These are phyloP conservation scores for Fagopyrum esculentum DNA, from an alignment of 148 eudicot genomes.

Conservation along the genomic window DNA sequence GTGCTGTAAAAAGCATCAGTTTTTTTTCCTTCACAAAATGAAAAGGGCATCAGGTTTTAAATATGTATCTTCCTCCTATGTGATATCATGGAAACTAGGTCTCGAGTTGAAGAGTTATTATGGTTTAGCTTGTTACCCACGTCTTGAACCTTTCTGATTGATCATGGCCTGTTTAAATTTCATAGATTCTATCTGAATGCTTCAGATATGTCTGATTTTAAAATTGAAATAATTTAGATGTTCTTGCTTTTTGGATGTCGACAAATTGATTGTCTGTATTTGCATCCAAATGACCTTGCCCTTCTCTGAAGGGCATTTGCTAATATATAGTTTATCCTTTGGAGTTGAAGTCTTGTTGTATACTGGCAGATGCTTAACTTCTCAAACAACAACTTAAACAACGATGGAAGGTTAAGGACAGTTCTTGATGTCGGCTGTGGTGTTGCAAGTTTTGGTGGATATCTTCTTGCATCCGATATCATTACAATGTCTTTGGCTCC, in stretches of 20 bases:
- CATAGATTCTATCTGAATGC: too few relatives aligned
- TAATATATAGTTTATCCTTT: neutral
- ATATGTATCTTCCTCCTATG: neutral
- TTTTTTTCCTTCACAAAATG: neutral
- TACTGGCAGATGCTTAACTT: slow-evolving; percentile 90
- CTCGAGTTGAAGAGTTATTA: neutral
- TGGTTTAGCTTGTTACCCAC: neutral
- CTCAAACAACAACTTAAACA: slow-evolving; percentile 55
- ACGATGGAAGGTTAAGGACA: slow-evolving; percentile 73
- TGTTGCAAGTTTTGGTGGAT: slow-evolving; percentile 99
- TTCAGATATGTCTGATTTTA: too few relatives aligned
- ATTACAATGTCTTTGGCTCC: slow-evolving; percentile 94
- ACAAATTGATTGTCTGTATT: neutral
- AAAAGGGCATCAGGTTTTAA: neutral
- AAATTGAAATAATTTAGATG: too few relatives aligned
- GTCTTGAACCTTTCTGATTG: too few relatives aligned
- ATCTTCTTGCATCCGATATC: slow-evolving; percentile 83
- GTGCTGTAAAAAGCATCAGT: neutral
- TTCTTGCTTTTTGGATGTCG: too few relatives aligned
- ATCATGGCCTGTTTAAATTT: too few relatives aligned
- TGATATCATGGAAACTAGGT: neutral
- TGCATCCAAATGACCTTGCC: neutral
- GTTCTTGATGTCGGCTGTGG: slow-evolving; percentile 98
- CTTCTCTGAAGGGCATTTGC: neutral
- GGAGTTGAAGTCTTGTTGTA: slow-evolving; percentile 12